Evolutionary conservation across 805 yeast species (phyloP), one percentile per base, ranked within the genome.

Genomic region (Lachancea meyersii): DNA sequence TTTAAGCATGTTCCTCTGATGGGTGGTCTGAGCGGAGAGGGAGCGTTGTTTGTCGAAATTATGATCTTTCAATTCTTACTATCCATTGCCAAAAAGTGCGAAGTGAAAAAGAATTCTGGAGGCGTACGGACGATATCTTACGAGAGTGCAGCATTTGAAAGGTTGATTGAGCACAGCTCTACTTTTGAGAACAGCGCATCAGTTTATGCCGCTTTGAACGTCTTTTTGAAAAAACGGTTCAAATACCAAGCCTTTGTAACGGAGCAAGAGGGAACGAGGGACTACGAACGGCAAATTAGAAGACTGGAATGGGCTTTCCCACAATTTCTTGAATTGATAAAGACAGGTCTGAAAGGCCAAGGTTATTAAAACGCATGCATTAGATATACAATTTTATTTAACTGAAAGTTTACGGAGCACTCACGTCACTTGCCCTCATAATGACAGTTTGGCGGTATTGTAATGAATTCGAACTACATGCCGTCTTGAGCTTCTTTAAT

Each of bases 1-100:
- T 70, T 93, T 49, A 77, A 83, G 50, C 79, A 79, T 5, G 75
- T 86, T 24, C 84, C 91, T 51, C 81, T 89, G 45, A 62, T 89
- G 44, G 76, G 87, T 0, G 76, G 80, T 0, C 65, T 84, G 10
- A 70, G 72, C 18, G 54, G 73, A 0, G 89, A 86, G 48, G 71
- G 80, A 1, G 71, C 71, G 30, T 61, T 87, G 17, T 86, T 91
- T 53, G 47, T 86, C 49, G 96, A 91, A 56, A 72, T 87, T 22
- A 61, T 86, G 39, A 61, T 89, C 40, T 81, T 83, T 20, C 77
- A 82, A 5, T 70, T 87, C 49, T 69, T 86, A 31, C 82, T 84
- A 46, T 67, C 69, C 13, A 52, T 83, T 7, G 94, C 78, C 9
- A 82, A 78, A 57, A 75, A 74, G 52, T 76, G 83, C 0, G 85